These are phyloP conservation scores for Chalciporus piperatus DNA, from an alignment of 768 basidiomycete genomes.

Conservation along the genomic window DNA sequence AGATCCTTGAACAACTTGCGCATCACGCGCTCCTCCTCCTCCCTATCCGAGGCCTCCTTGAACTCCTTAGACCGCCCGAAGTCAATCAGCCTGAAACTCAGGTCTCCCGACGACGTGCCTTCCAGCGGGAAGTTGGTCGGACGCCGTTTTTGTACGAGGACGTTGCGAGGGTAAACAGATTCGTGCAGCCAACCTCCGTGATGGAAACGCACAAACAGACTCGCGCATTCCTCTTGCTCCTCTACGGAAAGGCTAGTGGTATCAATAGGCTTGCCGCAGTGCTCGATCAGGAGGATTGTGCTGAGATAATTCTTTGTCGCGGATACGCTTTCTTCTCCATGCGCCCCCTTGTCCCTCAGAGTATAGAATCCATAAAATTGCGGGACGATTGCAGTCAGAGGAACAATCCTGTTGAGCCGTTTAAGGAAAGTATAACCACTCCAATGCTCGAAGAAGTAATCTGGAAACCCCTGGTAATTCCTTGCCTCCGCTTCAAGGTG, in stretches of 20 bases:
- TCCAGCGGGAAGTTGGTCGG: slow-evolving; percentile 2
- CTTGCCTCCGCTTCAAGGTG: slow-evolving; percentile 35
- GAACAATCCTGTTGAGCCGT: slow-evolving; percentile 40
- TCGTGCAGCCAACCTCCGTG: slow-evolving; percentile 37
- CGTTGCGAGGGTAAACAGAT: slow-evolving; percentile 42
- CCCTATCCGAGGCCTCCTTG: neutral
- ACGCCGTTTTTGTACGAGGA: slow-evolving; percentile 41
- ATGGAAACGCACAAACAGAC: slow-evolving; percentile 42
- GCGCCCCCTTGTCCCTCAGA: slow-evolving; percentile 6
- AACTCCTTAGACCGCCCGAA: slow-evolving; percentile 39
- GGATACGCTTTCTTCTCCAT: neutral
- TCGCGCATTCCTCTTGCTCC: slow-evolving; percentile 39
- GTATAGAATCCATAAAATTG: slow-evolving; percentile 65
- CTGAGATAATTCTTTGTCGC: slow-evolving; percentile 20
- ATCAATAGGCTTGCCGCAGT: slow-evolving; percentile 41
- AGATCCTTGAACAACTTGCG: too few relatives aligned
- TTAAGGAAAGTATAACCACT: slow-evolving; percentile 21
- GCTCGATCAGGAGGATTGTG: slow-evolving; percentile 46
- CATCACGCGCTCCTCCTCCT: neutral
- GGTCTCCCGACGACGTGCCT: slow-evolving; percentile 2
- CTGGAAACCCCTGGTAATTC: slow-evolving; percentile 28
- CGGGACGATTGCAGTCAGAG: slow-evolving; percentile 51
- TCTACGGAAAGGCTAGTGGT: slow-evolving; percentile 32
- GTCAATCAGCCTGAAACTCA: slow-evolving; percentile 49
- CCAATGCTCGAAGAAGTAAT: slow-evolving; percentile 27